Base-by-base conservation (phyloP, 2,329 filamentous ascomycete species). In the Chaetomiaceae sp. region DNA sequence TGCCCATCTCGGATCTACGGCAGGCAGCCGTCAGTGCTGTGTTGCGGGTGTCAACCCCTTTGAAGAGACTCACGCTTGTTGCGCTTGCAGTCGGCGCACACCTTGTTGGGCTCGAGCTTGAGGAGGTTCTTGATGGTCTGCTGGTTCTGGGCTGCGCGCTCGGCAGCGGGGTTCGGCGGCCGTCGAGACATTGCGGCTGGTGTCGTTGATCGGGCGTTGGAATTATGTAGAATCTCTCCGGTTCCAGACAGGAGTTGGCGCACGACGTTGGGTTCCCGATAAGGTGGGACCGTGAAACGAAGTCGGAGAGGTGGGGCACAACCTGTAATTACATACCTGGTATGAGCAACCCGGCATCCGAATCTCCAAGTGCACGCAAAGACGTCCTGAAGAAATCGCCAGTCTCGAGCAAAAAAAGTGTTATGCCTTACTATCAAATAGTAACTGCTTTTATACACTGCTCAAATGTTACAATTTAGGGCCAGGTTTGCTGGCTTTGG, bases 1-100 rank as follows among this genome's bases (percentile, higher is more conserved):
- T 29, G 94, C 94, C 94, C 94, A 99, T 87, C 94, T 83, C 57
- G 94, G 94, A 75, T 96, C 90, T 95, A 68, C 37, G 40, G 31
- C 14, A 9, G 27, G 20, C 12, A 9, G 14, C 7, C 15, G 49
- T 62, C 37, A 56, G 33, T 52, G 27, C 36, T 19, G 37, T 12
- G 14, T 27, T 12, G 17, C 15, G 36, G 22, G 7, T 9, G 19
- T 11, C 4, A 20, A 42, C 29, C 27, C 33, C 75, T 86, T 63
- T 73, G 6, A 4, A n/a, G 15, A 19, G 12, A 57, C 62, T 53
- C 29, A 95, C 91, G 94, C 73, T 97, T 99, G 78, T 97, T 99
- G 71, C 88, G 85, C 79, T 99, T 99, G 83, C 94, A 99, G 72
- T 99, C 94, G 57, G 92, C 90, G 78, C 94, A 99, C 68, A 88